These are phyloP conservation scores for Salix viminalis DNA, from an alignment of 345 rosid species.

Conservation along the genomic window DNA sequence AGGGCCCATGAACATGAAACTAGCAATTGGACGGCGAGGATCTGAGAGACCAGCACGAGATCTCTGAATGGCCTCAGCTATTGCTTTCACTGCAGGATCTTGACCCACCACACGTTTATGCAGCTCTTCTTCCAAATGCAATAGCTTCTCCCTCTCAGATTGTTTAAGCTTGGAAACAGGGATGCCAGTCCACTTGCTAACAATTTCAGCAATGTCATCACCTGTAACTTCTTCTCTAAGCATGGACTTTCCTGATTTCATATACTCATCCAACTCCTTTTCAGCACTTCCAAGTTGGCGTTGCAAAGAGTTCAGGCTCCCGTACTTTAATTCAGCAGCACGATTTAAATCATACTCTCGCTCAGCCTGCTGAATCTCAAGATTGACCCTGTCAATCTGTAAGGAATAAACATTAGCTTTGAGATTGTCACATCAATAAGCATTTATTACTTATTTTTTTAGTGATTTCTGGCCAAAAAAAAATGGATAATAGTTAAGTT, in stretches of 20 bases:
- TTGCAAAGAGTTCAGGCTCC: slow-evolving; percentile 85
- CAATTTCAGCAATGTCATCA: slow-evolving; percentile 86
- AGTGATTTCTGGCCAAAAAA: background rate
- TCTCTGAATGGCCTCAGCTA: slow-evolving; percentile 96
- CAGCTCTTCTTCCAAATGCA: slow-evolving; percentile 83
- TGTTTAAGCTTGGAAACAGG: slow-evolving; percentile 96
- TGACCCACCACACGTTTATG: slow-evolving; percentile 96
- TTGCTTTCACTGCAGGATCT: slow-evolving; percentile 85
- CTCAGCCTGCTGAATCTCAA: slow-evolving; percentile 98
- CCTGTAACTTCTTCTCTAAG: slow-evolving; percentile 95
- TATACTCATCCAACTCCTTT: slow-evolving; percentile 80
- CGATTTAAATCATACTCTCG: slow-evolving; percentile 98
- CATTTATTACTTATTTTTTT: background rate
- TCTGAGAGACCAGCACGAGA: slow-evolving; percentile 98
- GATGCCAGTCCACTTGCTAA: slow-evolving; percentile 97
- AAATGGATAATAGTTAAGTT: background rate
- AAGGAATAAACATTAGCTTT: background rate
- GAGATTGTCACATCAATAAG: background rate
- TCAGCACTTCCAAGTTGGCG: slow-evolving; percentile 81
- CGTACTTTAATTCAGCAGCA: slow-evolving; percentile 95
- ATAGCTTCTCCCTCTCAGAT: slow-evolving; percentile 82
- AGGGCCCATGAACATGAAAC: slow-evolving; percentile 99
- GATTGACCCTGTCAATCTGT: slow-evolving; percentile 89
- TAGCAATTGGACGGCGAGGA: slow-evolving; percentile 95
- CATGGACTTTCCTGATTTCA: slow-evolving; percentile 94